phyloP scores from a whole-genome alignment of 164 flowering plant species.

The Macadamia tetraphylla region DNA sequence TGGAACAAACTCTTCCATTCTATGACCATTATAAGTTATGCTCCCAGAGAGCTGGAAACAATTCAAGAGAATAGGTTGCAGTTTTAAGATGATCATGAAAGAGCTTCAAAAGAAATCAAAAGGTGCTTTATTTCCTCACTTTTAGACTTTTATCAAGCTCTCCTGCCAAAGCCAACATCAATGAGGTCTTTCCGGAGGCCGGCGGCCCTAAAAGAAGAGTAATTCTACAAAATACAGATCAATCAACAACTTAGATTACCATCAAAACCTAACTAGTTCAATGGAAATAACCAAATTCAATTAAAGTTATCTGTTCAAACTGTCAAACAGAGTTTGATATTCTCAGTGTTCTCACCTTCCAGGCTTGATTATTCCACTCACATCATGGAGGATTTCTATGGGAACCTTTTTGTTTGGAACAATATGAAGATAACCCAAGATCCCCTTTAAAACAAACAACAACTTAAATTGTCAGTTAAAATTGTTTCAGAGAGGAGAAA shows the following conservation, averaged over 20 bases:
- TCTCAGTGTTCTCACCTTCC: constrained; percentile 30
- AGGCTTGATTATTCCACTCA: constrained; percentile 68
- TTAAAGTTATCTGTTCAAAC: no score
- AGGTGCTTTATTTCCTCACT: constrained; percentile 12
- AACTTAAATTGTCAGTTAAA: neutral
- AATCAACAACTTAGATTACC: neutral
- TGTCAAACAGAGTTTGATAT: neutral
- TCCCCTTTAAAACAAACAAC: constrained; percentile 22
- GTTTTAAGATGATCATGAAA: neutral
- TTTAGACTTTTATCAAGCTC: constrained; percentile 6
- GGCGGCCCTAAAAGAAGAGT: no score
- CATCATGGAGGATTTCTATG: constrained; percentile 50
- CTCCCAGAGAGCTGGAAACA: constrained; percentile 38
- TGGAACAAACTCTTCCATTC: no score
- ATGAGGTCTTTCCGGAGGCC: no score
- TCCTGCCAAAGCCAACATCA: neutral
- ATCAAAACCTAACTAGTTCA: no score
- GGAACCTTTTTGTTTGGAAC: constrained; percentile 41
- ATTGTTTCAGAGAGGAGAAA: neutral
- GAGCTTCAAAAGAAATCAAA: neutral
- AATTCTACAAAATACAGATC: neutral
- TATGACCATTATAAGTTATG: no score
- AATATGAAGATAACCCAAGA: constrained; percentile 33
- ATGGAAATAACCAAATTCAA: neutral
- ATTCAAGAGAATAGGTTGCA: neutral